Evolutionary conservation across 768 basidiomycete genomes (phyloP).

Genomic region (Leccinellum albellum): DNA sequence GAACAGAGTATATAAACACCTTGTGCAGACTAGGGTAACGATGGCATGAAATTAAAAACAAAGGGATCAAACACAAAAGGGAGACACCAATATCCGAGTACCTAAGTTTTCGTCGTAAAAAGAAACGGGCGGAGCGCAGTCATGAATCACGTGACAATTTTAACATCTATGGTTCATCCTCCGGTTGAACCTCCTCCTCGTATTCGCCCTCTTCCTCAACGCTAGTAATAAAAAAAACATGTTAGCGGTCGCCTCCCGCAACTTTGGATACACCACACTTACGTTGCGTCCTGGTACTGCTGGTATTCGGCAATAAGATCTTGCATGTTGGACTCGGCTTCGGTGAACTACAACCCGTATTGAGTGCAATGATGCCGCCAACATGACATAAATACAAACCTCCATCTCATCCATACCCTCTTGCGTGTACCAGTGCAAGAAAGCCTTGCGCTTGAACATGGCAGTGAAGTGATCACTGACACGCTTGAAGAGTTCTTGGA

Average conservation of each 20-base stretch:
- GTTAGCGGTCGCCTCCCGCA: slow-evolving; percentile 10
- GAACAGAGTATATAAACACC: slow-evolving; percentile 3
- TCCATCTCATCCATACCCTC: slow-evolving; percentile 99
- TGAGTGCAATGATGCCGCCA: background rate
- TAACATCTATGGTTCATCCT: slow-evolving; percentile 52
- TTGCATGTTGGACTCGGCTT: slow-evolving; percentile 99
- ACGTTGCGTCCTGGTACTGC: slow-evolving; percentile 94
- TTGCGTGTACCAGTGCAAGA: slow-evolving; percentile 99
- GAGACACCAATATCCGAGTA: slow-evolving; percentile 31
- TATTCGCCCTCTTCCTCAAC: slow-evolving; percentile 87
- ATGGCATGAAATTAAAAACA: slow-evolving; percentile 30
- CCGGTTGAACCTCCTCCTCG: slow-evolving; percentile 67
- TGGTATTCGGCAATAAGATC: slow-evolving; percentile 98
- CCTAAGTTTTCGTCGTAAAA: slow-evolving; percentile 36
- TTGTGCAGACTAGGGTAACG: slow-evolving; percentile 30
- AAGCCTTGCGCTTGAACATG: slow-evolving; percentile 99
- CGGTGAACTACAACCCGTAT: slow-evolving; percentile 64
- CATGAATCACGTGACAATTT: slow-evolving; percentile 19
- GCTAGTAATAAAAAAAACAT: slow-evolving; percentile 34
- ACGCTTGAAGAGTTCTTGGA: slow-evolving; percentile 98
- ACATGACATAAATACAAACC: slow-evolving; percentile 33
- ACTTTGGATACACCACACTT: slow-evolving; percentile 32
- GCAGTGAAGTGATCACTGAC: slow-evolving; percentile 97
- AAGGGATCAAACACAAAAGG: slow-evolving; percentile 25
- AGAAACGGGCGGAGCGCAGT: slow-evolving; percentile 16